Evolutionary conservation across 345 rosid species (phyloP), one percentile per base, ranked within the genome.

Genomic region (Gossypium raimondii): DNA sequence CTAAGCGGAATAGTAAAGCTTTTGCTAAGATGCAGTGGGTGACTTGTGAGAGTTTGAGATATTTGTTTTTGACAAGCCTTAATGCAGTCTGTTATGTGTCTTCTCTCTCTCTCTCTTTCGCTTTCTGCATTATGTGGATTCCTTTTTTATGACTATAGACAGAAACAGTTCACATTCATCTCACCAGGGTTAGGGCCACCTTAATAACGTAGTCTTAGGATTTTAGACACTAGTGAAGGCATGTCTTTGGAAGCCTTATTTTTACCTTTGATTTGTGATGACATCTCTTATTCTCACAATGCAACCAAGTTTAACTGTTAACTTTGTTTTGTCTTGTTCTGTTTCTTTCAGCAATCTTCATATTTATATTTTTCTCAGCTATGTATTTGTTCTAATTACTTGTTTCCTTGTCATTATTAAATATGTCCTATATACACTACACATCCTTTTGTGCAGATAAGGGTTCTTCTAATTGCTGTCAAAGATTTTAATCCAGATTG

Each of bases 391-490:
- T 70, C 25, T 17, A 11, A 11, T 51, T 52, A 52, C 11, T 52
- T 11, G 27, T 29, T 29, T 8, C 60, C 17, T 51, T 52, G 2
- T 52, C 24, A 25, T 68, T 48, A 25, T 51, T 10, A 29, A 69
- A 52, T 52, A 29, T 70, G 10, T 16, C 59, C 60, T 51, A 17
- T 9, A 70, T 70, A 13, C 52, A 16, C 29, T 59, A 27, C 29
- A 64, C 74, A 75, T 72, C 77, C 64, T 24, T 41, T 67, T 53
- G 38, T 85, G 94, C 97, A 96, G 99, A 88, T 96, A 70, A 93
- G 80, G 86, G 90, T 90, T 79, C 95, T 96, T 78, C 79, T 96
- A 81, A 88, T 83, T 91, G 97, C 99, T 70, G 90, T 96, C 78
- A 96, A 96, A 84, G 93, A 87, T 88, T 96, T 93, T 81, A 84